Conservation (phyloP, 2,329 filamentous ascomycete genomes). For the Sporothrix brunneoviolacea region DNA sequence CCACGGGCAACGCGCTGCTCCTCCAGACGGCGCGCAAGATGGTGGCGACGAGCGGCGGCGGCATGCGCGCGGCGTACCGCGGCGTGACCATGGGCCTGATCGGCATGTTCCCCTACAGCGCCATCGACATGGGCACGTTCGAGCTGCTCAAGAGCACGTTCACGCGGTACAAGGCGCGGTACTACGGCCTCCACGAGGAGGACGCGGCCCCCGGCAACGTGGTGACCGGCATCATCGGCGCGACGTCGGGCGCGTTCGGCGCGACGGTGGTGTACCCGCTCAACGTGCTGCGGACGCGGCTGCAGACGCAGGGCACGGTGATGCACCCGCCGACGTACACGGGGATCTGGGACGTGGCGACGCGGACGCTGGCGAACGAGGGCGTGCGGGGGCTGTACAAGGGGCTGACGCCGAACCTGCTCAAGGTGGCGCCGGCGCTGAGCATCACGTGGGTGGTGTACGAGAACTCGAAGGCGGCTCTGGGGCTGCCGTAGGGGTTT, state of each 20-base stretch:
- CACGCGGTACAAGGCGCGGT: constrained; percentile 61
- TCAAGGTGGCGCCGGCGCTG: constrained; percentile 93
- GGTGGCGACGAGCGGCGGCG: constrained; percentile 70
- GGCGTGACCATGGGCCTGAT: constrained; percentile 89
- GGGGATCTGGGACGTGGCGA: constrained; percentile 82
- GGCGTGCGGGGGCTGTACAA: constrained; percentile 86
- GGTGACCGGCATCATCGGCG: constrained; percentile 80
- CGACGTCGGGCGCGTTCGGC: constrained; percentile 83
- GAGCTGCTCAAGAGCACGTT: constrained; percentile 80
- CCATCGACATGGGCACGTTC: constrained; percentile 93
- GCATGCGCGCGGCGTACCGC: constrained; percentile 73
- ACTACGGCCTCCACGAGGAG: constrained; percentile 68
- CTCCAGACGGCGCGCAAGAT: constrained; percentile 79
- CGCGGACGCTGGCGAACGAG: constrained; percentile 75
- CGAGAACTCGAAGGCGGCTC: constrained; percentile 74
- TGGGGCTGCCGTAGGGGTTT: constrained; percentile 44
- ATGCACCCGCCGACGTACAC: constrained; percentile 86
- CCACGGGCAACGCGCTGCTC: constrained; percentile 77
- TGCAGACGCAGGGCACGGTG: constrained; percentile 92
- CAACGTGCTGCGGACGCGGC: constrained; percentile 82
- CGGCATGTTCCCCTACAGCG: constrained; percentile 96
- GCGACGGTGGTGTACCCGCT: constrained; percentile 92
- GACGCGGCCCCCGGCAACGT: constrained; percentile 77
- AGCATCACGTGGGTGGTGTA: constrained; percentile 95
- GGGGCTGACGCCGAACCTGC: constrained; percentile 85